A percentile compares a stretch with the other conserved stretches of the same genome.
Evolutionary conservation across 2,329 filamentous ascomycete species (phyloP).

Genomic region (Trichoderma hamatum): DNA sequence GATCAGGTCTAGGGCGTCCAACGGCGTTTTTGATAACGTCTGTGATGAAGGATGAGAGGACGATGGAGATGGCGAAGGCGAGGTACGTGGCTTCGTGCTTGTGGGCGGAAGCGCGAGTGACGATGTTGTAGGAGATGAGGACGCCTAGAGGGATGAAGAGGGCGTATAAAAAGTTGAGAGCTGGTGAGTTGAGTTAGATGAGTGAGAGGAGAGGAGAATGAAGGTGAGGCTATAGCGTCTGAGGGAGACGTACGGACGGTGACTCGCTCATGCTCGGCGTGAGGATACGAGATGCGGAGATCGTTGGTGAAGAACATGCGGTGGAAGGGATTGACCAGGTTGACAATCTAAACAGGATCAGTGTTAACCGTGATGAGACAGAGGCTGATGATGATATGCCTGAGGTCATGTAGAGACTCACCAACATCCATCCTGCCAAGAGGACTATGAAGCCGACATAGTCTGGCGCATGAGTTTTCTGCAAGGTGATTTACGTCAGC

Average conservation of each 20-base stretch:
- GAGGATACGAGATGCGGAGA: constrained; percentile 79
- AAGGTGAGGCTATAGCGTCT: no score
- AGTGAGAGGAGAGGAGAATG: not conserved
- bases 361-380: not conserved
- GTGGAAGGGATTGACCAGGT: constrained; percentile 77
- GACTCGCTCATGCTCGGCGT: constrained; percentile 82
- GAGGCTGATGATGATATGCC: not conserved
- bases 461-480: constrained; percentile 85
- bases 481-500: no score
- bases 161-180: constrained; percentile 79
- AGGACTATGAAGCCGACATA: constrained; percentile 78
- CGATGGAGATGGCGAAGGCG: constrained; percentile 74
- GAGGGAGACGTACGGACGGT: constrained; percentile 62
- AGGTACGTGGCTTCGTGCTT: constrained; percentile 86
- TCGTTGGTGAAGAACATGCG: constrained; percentile 92
- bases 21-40: constrained; percentile 90
- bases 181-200: constrained; percentile 38
- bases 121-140: constrained; percentile 66
- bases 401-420: constrained; percentile 44
- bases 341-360: constrained; percentile 33
- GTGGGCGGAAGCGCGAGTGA: constrained; percentile 66
- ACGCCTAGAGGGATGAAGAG: constrained; percentile 69
- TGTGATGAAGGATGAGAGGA: constrained; percentile 80
- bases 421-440: constrained; percentile 66
- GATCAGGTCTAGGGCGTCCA: constrained; percentile 68